Evolutionary conservation across 176 grass and related monocot species (phyloP).

Genomic region (Ampelocalamus luodianensis): DNA sequence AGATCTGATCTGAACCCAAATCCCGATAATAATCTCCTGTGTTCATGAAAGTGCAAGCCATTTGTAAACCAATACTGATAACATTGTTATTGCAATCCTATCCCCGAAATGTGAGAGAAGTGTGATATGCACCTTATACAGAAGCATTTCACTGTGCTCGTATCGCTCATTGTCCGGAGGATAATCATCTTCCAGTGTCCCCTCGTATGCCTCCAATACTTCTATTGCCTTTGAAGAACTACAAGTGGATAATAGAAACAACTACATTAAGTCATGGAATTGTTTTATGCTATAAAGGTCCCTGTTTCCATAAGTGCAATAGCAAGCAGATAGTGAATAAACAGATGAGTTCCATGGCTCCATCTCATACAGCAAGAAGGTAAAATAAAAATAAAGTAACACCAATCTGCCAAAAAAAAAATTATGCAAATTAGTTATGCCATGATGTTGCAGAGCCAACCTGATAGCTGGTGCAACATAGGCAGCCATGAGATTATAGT

Average conservation of each 20-base stretch:
- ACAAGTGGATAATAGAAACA: slow-evolving; percentile 25
- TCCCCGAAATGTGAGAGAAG: slow-evolving; percentile 25
- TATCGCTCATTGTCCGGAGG: slow-evolving; percentile 94
- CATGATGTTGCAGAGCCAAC: slow-evolving; percentile 11
- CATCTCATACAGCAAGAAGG: not conserved
- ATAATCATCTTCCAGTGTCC: slow-evolving; percentile 98
- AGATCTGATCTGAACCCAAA: not conserved
- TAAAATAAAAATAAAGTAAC: slow-evolving; percentile 16
- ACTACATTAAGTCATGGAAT: not conserved
- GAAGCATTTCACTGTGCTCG: slow-evolving; percentile 97
- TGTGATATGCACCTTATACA: slow-evolving; percentile 76
- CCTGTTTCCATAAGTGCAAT: not conserved
- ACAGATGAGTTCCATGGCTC: not conserved
- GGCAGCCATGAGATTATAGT: slow-evolving; percentile 9
- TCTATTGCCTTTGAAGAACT: slow-evolving; percentile 93
- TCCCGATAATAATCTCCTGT: not conserved
- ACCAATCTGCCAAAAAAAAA: not conserved
- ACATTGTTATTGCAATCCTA: not conserved
- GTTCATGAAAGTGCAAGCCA: not conserved
- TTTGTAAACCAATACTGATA: not conserved
- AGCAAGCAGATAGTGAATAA: slow-evolving; percentile 25
- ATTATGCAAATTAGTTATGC: not conserved
- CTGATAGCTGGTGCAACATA: slow-evolving; percentile 26
- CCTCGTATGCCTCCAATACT: slow-evolving; percentile 95
- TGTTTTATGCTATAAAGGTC: not conserved